Evolutionary conservation across 1,139 yeast species (phyloP).

Genomic region (Casaregolazyma lundiana): DNA sequence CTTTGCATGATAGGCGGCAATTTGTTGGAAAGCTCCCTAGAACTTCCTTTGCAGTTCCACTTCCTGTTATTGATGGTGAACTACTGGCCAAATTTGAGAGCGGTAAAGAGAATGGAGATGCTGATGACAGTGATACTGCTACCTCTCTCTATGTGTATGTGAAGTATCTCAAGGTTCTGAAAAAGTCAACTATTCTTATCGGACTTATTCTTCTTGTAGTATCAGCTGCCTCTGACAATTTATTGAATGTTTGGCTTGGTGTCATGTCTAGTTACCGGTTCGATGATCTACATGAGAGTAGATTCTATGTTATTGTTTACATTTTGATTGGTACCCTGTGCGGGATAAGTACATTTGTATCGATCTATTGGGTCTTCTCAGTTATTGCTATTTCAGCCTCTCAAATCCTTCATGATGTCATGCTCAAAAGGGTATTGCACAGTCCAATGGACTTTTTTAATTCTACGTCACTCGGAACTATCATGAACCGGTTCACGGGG

Average conservation of each 20-base stretch:
- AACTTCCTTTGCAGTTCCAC: not conserved
- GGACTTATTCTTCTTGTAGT: not conserved
- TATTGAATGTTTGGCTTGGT: not conserved
- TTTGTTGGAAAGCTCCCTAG: not conserved
- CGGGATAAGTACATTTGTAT: not conserved
- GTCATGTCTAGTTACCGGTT: not conserved
- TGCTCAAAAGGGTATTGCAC: conserved; percentile 75
- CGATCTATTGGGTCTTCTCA: not conserved
- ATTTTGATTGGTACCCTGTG: not conserved
- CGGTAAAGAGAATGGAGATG: not conserved
- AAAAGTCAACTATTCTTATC: not conserved
- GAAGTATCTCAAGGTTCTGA: not conserved
- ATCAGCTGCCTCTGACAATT: not conserved
- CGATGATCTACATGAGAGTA: not conserved
- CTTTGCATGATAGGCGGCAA: not conserved
- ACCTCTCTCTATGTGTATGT: not conserved
- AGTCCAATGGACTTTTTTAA: conserved; percentile 70
- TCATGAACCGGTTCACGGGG: conserved; percentile 66
- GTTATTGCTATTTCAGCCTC: conserved; percentile 36
- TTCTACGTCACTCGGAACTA: conserved; percentile 65
- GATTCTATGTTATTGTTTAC: not conserved
- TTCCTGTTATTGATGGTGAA: not conserved
- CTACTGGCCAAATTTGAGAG: not conserved
- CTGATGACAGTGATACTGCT: not conserved
- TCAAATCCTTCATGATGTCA: conserved; percentile 63